phyloP scores from a whole-genome alignment of 805 yeast species.

The Yamadazyma ubonensis region DNA sequence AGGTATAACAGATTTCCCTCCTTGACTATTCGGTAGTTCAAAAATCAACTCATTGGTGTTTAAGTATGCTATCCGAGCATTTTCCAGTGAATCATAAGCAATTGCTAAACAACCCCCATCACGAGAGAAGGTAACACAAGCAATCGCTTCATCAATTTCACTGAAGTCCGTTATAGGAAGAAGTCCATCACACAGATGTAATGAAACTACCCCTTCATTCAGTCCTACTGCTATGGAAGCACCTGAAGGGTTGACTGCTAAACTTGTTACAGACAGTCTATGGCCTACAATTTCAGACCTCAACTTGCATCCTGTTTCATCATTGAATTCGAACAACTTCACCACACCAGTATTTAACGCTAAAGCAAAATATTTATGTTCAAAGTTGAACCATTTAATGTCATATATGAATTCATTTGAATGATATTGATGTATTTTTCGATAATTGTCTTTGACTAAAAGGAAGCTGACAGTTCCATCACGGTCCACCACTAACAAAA shows the following conservation, averaged over 20 bases:
- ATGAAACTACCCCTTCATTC: constrained; percentile 53
- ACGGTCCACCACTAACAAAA: constrained; percentile 44
- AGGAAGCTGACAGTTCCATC: constrained; percentile 37
- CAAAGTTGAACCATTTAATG: constrained; percentile 46
- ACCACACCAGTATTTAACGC: constrained; percentile 51
- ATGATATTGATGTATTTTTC: constrained; percentile 23
- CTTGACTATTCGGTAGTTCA: constrained; percentile 29
- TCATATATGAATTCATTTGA: constrained; percentile 35
- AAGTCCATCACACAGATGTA: constrained; percentile 47
- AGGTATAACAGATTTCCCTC: constrained; percentile 29
- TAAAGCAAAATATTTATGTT: constrained; percentile 29
- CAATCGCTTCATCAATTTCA: constrained; percentile 43
- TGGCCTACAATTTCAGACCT: constrained; percentile 40
- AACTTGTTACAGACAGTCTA: constrained; percentile 47
- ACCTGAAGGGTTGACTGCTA: constrained; percentile 55
- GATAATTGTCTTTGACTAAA: constrained; percentile 30
- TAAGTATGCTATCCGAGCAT: constrained; percentile 39
- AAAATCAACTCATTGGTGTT: constrained; percentile 27
- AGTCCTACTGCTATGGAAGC: constrained; percentile 52
- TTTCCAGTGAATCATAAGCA: constrained; percentile 42
- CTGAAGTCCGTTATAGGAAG: constrained; percentile 35
- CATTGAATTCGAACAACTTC: constrained; percentile 21
- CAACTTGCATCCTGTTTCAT: constrained; percentile 5
- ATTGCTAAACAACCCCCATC: constrained; percentile 50
- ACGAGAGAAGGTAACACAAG: constrained; percentile 36